A percentile compares a stretch with the other conserved stretches of the same genome.
Conservation (phyloP, 2,329 filamentous ascomycete species). For the Tolypocladium tropicale region DNA sequence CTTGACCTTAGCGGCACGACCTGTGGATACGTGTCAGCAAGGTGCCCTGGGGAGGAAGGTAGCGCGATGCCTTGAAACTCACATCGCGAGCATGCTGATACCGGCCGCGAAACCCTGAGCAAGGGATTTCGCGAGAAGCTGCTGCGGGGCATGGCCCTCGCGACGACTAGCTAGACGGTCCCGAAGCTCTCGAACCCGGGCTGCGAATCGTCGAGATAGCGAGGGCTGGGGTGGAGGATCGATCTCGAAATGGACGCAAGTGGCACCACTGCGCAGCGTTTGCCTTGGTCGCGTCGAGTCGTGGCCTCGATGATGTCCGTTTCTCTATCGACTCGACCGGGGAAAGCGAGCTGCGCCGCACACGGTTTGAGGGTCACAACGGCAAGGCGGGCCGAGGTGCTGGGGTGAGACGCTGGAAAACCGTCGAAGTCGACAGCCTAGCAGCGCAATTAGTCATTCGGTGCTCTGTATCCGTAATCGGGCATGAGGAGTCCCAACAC, state of each 20-base stretch:
- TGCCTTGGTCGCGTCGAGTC: not conserved
- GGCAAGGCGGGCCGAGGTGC: not conserved
- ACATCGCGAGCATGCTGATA: slow-evolving; percentile 73
- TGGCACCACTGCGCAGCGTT: not conserved
- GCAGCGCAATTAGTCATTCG: not conserved
- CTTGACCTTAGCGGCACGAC: slow-evolving; percentile 88
- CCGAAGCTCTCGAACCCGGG: not conserved
- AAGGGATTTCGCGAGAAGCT: slow-evolving; percentile 47
- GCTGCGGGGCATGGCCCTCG: slow-evolving; percentile 30
- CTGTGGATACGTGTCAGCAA: slow-evolving; percentile 20
- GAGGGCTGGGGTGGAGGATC: not conserved
- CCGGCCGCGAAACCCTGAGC: slow-evolving; percentile 65
- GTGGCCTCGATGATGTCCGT: not conserved
- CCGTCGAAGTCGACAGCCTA: not conserved
- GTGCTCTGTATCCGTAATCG: not conserved
- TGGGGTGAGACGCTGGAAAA: not conserved
- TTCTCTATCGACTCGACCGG: not conserved
- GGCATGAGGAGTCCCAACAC: not conserved
- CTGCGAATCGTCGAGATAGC: not conserved
- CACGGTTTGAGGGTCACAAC: not conserved
- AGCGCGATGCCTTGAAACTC: slow-evolving; percentile 12
- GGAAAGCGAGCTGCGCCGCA: not conserved
- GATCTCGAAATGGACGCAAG: not conserved
- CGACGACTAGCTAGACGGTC: not conserved
- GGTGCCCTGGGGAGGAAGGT: not conserved